Conservation (phyloP, 495 filamentous ascomycete genomes). For the Friedmanniomyces simplex region DNA sequence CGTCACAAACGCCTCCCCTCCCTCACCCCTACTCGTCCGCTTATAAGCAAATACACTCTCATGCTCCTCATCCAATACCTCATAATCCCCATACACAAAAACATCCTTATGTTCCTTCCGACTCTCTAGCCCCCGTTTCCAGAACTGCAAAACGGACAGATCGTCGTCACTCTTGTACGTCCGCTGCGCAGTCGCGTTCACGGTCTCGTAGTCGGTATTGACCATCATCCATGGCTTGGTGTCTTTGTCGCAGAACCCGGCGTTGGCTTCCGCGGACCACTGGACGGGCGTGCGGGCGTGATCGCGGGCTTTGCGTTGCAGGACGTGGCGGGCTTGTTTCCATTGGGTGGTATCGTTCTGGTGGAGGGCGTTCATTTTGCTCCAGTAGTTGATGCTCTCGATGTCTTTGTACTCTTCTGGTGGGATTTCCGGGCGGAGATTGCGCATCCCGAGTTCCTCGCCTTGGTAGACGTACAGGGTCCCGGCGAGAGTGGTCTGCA, state of each 20-base stretch:
- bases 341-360: constrained; percentile 21
- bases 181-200: constrained; percentile 29
- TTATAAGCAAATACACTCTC: constrained; percentile 35
- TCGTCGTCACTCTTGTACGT: constrained; percentile 14
- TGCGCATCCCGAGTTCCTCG: constrained; percentile 48
- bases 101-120: constrained; percentile 35
- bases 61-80: constrained; percentile 29
- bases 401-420: constrained; percentile 44
- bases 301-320: constrained; percentile 31
- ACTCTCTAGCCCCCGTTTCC: constrained; percentile 32
- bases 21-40: constrained; percentile 16
- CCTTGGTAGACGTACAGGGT: constrained; percentile 49
- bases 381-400: constrained; percentile 42
- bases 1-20: constrained; percentile 29
- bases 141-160: constrained; percentile 36
- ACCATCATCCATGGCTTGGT: constrained; percentile 34
- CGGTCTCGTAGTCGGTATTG: constrained; percentile 28
- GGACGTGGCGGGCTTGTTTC: constrained; percentile 17
- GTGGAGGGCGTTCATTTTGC: constrained; percentile 29
- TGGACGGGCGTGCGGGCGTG: constrained; percentile 33
- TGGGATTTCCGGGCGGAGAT: constrained; percentile 36
- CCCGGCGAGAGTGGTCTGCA: constrained; percentile 41
- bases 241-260: constrained; percentile 27
- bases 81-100: constrained; percentile 39
- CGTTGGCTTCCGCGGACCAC: constrained; percentile 25